phyloP scores from a whole-genome alignment of 2,329 filamentous ascomycete species.

The Trichoderma atrobrunneum region DNA sequence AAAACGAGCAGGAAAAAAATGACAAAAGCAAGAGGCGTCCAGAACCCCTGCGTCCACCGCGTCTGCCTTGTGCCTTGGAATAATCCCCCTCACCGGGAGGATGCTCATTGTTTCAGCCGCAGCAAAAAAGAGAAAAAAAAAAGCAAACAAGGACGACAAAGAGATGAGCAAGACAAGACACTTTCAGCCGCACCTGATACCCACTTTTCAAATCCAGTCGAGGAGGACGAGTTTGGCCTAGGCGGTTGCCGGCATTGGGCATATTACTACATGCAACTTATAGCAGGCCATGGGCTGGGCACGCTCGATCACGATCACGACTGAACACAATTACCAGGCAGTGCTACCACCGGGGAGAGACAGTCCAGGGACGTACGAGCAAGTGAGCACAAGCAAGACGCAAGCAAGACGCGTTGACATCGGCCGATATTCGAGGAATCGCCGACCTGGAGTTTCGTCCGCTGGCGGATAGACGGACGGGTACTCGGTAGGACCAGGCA shows the following conservation, averaged over 20 bases:
- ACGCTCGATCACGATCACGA: neutral
- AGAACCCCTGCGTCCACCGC: neutral
- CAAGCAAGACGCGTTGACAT: neutral
- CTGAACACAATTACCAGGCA: neutral
- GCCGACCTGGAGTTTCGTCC: neutral
- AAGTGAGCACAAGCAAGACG: neutral
- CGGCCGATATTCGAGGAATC: neutral
- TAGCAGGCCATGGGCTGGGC: neutral
- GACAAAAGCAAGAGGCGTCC: neutral
- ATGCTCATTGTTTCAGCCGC: conserved; percentile 3
- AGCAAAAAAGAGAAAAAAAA: neutral
- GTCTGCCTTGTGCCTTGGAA: neutral
- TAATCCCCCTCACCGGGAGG: neutral
- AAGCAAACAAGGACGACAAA: neutral
- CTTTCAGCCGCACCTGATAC: conserved; percentile 5
- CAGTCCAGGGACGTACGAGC: neutral
- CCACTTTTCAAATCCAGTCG: neutral
- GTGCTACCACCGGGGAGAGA: neutral
- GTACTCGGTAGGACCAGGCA: neutral
- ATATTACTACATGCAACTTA: neutral
- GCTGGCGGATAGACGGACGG: neutral
- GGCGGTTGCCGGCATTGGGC: neutral
- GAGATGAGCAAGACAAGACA: neutral
- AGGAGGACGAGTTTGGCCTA: neutral
- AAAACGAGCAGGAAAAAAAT: neutral